Conservation (phyloP, 2,329 filamentous ascomycete species). For the Ramularia endophylla region DNA sequence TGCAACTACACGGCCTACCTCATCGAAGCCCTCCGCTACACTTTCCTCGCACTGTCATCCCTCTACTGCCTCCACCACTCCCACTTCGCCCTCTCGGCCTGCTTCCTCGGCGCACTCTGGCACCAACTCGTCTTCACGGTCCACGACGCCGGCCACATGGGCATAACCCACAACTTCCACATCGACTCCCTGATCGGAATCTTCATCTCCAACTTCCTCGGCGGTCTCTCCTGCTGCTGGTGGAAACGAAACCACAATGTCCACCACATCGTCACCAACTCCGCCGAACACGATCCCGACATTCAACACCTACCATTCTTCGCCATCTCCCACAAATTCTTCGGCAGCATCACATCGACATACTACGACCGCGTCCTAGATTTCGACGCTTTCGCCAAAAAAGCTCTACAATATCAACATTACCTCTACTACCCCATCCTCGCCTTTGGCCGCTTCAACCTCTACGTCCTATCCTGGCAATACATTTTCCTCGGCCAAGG, state of each 20-base stretch:
- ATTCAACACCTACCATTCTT: conserved; percentile 72
- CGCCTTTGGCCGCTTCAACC: conserved; percentile 64
- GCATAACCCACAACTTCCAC: conserved; percentile 86
- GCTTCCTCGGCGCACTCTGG: conserved; percentile 80
- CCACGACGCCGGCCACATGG: conserved; percentile 96
- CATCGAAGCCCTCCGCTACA: conserved; percentile 68
- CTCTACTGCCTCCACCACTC: conserved; percentile 42
- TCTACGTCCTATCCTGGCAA: conserved; percentile 62
- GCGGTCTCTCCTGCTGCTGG: conserved; percentile 88
- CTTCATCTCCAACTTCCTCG: conserved; percentile 80
- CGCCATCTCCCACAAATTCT: conserved; percentile 60
- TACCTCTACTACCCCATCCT: conserved; percentile 64
- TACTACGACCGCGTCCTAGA: conserved; percentile 62
- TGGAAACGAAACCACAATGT: conserved; percentile 98
- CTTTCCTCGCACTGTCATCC: conserved; percentile 57
- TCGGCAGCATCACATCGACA: conserved; percentile 56
- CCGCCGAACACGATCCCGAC: conserved; percentile 91
- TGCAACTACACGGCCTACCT: conserved; percentile 80
- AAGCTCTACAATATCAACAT: conserved; percentile 56
- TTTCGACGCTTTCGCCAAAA: conserved; percentile 56
- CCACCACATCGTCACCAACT: conserved; percentile 93
- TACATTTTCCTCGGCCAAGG: conserved; percentile 55
- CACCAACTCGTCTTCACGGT: conserved; percentile 91
- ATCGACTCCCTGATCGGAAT: conserved; percentile 82
- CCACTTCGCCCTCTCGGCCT: conserved; percentile 55